Evolutionary conservation across 257 asterid genomes (phyloP).

Genomic region (Ilex asprella): DNA sequence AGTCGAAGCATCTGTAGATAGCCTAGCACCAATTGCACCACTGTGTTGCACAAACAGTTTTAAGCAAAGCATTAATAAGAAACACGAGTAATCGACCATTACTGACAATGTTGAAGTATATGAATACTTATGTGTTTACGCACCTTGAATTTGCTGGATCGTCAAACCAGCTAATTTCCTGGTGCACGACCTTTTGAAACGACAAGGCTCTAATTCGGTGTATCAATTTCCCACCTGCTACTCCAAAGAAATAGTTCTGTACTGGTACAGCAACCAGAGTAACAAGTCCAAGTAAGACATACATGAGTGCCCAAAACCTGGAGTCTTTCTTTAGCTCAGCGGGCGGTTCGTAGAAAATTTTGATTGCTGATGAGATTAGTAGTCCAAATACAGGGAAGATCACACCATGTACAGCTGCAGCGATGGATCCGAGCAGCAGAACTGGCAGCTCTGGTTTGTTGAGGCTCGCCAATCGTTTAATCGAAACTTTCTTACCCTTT

Average conservation of each 20-base stretch:
- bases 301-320: slow-evolving; percentile 53
- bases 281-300: slow-evolving; percentile 31
- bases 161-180: slow-evolving; percentile 86
- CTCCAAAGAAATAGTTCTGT: slow-evolving; percentile 65
- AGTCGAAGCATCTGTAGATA: slow-evolving; percentile 69
- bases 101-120: neutral
- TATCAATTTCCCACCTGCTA: slow-evolving; percentile 74
- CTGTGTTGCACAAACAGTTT: slow-evolving; percentile 26
- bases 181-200: slow-evolving; percentile 67
- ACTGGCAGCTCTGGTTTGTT: slow-evolving; percentile 60
- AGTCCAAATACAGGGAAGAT: slow-evolving; percentile 70
- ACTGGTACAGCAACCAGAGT: slow-evolving; percentile 37
- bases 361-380: slow-evolving; percentile 52
- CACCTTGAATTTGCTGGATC: slow-evolving; percentile 87
- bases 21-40: slow-evolving; percentile 83
- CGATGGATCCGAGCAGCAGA: slow-evolving; percentile 54
- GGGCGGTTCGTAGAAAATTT: slow-evolving; percentile 57
- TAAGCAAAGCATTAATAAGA: no score
- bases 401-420: slow-evolving; percentile 50
- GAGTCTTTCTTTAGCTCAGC: slow-evolving; percentile 36
- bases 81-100: no score
- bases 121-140: neutral
- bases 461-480: slow-evolving; percentile 41
- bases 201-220: slow-evolving; percentile 60
- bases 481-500: slow-evolving; percentile 33